Evolutionary conservation across 192 early-diverging fungal species (phyloP), one percentile per base, ranked within the genome.

Genomic region (Anaeromyces robustus): DNA sequence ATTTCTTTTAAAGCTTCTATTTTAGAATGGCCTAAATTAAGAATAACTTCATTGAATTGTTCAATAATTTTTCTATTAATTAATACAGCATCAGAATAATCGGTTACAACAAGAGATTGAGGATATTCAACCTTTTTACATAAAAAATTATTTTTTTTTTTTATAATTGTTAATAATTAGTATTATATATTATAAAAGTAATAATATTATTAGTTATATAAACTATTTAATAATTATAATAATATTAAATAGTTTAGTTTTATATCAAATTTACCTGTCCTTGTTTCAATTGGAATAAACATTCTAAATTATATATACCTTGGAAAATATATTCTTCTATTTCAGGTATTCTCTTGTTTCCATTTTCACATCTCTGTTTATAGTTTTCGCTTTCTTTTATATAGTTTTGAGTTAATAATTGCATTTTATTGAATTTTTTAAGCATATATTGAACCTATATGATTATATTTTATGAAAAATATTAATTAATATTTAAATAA

Each of bases 71-170:
- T 77, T 14, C 90, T 83, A 82, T 90, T 86, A 29, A 91, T 80
- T 43, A 91, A 78, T 9, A 88, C 86, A 5, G 88, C 86, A 52
- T 86, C 86, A 18, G 84, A 81, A 80, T 91, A 91, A 80, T 91
- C 88, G 2, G 90, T 91, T 31, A 91, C 88, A 26, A 91, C 88
- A 17, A 89, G 88, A 7, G 85, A 83, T 78, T 91, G 90, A 4
- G 88, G 84, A 4, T 90, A 88, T 84, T 91, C 90, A 18, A 90
- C 89, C 88, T 88, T n/a, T n/a, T n/a, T n/a, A n/a, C n/a, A n/a
- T n/a, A n/a, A n/a, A n/a, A n/a, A 81, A 31, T 12, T 29, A 29
- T 80, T 14, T 77, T 6, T 77, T 37, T 41, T 6, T 78, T 11
- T n/a, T 79, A 19, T 41, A 17, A 30, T 16, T 1, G 0, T 19